Evolutionary conservation across 768 basidiomycete genomes (phyloP), one percentile per base, ranked within the genome.

Genomic region (Hydnomerulius pinastri): DNA sequence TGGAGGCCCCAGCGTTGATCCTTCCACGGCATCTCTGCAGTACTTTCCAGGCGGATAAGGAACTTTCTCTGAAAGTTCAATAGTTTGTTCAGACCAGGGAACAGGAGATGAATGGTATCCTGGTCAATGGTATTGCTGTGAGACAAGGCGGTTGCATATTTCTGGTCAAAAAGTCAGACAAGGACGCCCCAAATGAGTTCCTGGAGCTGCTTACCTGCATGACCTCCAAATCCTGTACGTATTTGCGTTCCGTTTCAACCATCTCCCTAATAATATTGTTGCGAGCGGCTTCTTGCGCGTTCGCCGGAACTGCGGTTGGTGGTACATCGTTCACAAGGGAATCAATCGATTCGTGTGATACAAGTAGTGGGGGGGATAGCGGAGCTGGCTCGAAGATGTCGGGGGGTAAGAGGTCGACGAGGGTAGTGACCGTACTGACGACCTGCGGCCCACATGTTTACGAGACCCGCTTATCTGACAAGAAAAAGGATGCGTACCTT

Each of bases 61-160:
- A 96, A 95, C 66, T 87, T 86, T 58, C 94, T 84, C 68, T 98
- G 97, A 63, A 98, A 97, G 69, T 99, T 98, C 60, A 98, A 80
- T 25, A 99, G 80, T 66, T 92, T 90, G 77, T 92, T 90, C 55
- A 98, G 79, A 69, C 91, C 91, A 4, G 94, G 92, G 73, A 99
- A 99, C 51, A 99, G 86, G 50, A 88, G 80, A 71, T 98, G 96
- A 46, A 96, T 92, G 36, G 92, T 95, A 66, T 98, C 97, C 59
- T 92, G 90, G 68, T 94, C 88, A 58, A 98, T 87, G 47, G 90
- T 77, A 60, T 90, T 87, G 61, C 82, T 82, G 68, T 89, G 85
- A 6, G 92, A 78, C 51, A 98, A 73, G 13, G 88, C 86, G 40
- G 80, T 86, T 15, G 95, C 83, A 64, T 98, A 98, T 82, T 90